Conservation (phyloP, 345 rosid genomes). For the Boechera divaricarpa region DNA sequence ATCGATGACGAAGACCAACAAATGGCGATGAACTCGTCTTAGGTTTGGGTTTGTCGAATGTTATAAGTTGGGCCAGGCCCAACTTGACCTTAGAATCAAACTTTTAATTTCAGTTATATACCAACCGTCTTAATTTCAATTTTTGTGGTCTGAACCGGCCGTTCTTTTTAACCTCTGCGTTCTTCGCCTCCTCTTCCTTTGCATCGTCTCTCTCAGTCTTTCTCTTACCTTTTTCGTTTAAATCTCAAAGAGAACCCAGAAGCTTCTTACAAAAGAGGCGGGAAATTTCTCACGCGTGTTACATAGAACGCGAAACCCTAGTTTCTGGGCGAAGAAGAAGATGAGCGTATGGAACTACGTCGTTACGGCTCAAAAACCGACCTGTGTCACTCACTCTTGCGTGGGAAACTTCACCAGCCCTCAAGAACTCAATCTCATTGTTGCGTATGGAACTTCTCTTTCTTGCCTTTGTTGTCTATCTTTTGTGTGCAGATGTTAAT, state of each 20-base stretch:
- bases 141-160: slow-evolving; percentile 24
- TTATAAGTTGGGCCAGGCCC: slow-evolving; percentile 34
- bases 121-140: slow-evolving; percentile 4
- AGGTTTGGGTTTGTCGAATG: slow-evolving; percentile 25
- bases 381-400: slow-evolving; percentile 90
- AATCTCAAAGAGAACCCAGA: slow-evolving; percentile 1
- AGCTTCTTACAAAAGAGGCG: slow-evolving; percentile 13
- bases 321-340: slow-evolving; percentile 19
- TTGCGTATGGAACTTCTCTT: slow-evolving; percentile 56
- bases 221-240: background rate
- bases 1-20: slow-evolving; percentile 17
- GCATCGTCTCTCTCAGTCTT: background rate
- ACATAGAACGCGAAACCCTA: background rate
- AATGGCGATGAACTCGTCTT: slow-evolving; percentile 16
- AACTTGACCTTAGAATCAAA: background rate
- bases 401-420: slow-evolving; percentile 96
- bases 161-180: slow-evolving; percentile 18
- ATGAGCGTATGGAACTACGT: slow-evolving; percentile 63
- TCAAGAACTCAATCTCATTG: slow-evolving; percentile 92
- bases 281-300: background rate
- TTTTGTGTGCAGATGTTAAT: background rate
- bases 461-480: background rate
- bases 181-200: background rate
- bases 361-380: slow-evolving; percentile 74
- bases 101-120: background rate